Conservation (phyloP, 805 yeast species). For the Metschnikowia lochheadii region DNA sequence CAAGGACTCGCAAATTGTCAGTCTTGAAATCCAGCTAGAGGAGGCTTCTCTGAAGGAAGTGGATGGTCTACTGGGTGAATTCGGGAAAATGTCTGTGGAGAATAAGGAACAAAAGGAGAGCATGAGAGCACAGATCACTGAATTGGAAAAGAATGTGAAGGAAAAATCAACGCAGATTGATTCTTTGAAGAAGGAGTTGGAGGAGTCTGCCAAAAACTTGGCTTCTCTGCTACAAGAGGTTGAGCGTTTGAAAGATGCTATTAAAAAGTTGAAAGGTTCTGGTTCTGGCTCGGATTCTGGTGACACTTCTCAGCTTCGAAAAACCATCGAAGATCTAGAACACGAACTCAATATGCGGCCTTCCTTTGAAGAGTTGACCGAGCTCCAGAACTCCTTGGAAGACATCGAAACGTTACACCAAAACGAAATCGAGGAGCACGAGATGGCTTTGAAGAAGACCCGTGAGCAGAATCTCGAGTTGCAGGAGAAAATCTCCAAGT, state of each 20-base stretch:
- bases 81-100: conserved; percentile 9
- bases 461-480: conserved; percentile 21
- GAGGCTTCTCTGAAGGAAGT: conserved; percentile 5
- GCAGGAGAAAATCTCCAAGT: conserved; percentile 10
- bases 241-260: not conserved
- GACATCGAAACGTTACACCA: conserved; percentile 40
- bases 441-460: conserved; percentile 22
- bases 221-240: not conserved
- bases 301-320: not conserved
- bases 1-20: conserved; percentile 12
- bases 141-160: conserved; percentile 1
- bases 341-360: conserved; percentile 38
- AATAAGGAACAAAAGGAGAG: conserved; percentile 3
- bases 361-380: conserved; percentile 38
- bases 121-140: conserved; percentile 6
- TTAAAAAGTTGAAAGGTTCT: not conserved
- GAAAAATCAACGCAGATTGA: not conserved
- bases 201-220: not conserved
- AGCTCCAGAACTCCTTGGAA: conserved; percentile 40
- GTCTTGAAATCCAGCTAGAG: conserved; percentile 14
- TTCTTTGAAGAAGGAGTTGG: not conserved
- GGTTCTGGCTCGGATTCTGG: not conserved
- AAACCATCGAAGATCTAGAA: conserved; percentile 24
- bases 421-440: conserved; percentile 27
- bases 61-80: conserved; percentile 5